These are phyloP conservation scores for Kodamaea restingae DNA, from an alignment of 805 yeast genomes.

Conservation along the genomic window DNA sequence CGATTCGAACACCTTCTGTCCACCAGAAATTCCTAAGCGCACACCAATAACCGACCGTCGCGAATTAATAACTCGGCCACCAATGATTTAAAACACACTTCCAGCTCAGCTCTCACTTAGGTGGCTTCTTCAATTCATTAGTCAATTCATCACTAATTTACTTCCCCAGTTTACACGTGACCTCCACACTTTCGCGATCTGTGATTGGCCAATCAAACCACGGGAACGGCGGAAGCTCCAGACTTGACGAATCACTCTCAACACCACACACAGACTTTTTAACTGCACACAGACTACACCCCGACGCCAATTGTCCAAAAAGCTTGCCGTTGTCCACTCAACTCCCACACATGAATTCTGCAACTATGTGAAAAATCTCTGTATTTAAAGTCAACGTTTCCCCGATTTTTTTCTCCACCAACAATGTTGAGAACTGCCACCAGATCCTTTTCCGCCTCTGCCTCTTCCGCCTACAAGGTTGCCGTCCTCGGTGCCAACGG, in stretches of 20 bases:
- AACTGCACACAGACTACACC: too few species aligned
- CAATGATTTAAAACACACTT: too few species aligned
- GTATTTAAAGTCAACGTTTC: slow-evolving; percentile 4
- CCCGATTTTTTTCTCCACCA: not conserved
- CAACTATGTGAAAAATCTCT: not conserved
- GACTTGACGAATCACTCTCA: not conserved
- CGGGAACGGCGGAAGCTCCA: not conserved
- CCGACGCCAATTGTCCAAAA: too few species aligned
- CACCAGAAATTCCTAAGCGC: too few species aligned
- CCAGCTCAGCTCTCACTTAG: too few species aligned
- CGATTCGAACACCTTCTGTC: too few species aligned
- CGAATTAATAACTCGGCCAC: too few species aligned
- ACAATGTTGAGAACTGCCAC: slow-evolving; percentile 55
- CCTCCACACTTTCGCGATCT: not conserved
- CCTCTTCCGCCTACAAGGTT: slow-evolving; percentile 63
- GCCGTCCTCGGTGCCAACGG: slow-evolving; percentile 83
- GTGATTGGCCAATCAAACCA: slow-evolving; percentile 4
- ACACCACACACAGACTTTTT: not conserved
- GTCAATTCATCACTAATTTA: too few species aligned
- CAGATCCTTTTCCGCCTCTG: slow-evolving; percentile 66
- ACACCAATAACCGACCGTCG: too few species aligned
- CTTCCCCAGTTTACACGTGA: slow-evolving; percentile 1
- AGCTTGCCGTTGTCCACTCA: not conserved
- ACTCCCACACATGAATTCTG: not conserved
- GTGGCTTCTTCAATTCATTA: too few species aligned